Conservation (phyloP, 768 basidiomycete genomes). For the Exsudoporus frostii region DNA sequence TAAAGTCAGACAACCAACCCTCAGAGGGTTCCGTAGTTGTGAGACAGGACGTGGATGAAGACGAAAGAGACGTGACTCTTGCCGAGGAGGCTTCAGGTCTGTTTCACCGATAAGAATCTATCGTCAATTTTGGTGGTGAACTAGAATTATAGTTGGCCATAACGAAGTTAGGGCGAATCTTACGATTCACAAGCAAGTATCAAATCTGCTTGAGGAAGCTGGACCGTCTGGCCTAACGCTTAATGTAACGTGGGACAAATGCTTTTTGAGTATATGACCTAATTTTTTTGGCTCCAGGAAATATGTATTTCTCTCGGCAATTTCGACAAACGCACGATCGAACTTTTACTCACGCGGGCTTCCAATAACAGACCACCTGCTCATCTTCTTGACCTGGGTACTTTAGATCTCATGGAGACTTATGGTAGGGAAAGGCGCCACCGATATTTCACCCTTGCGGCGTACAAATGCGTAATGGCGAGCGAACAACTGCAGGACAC, state of each 20-base stretch:
- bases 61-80: constrained; percentile 33
- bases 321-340: constrained; percentile 80
- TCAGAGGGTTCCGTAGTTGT: constrained; percentile 37
- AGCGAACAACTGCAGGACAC: constrained; percentile 62
- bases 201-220: constrained; percentile 67
- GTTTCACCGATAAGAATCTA: constrained; percentile 4
- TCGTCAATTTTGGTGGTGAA: neutral
- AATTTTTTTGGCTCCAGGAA: constrained; percentile 45
- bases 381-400: constrained; percentile 69
- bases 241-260: constrained; percentile 43
- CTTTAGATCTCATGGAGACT: constrained; percentile 75
- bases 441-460: constrained; percentile 73
- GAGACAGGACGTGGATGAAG: constrained; percentile 38
- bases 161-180: constrained; percentile 54
- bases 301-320: constrained; percentile 57
- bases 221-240: constrained; percentile 70
- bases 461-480: constrained; percentile 61
- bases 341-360: constrained; percentile 71
- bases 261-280: neutral
- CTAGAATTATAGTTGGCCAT: constrained; percentile 27
- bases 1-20: constrained; percentile 38
- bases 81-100: constrained; percentile 34
- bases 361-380: constrained; percentile 61
- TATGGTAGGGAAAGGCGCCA: constrained; percentile 83
- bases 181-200: constrained; percentile 76